Conservation (phyloP, 2,329 filamentous ascomycete genomes). For the Paraconiothyrium sp. region DNA sequence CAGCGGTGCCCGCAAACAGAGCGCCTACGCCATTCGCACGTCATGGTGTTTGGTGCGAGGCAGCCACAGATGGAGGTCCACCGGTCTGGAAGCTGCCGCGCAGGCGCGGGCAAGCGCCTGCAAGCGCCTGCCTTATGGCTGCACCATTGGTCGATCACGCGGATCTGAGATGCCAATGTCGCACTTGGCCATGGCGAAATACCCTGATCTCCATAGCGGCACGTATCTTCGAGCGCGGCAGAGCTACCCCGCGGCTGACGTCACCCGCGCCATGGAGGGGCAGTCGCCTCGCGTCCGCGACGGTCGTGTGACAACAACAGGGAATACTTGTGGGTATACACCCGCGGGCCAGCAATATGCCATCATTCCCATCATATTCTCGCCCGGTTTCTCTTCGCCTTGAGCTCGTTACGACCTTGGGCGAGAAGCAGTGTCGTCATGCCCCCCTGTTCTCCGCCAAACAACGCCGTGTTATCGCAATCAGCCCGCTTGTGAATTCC, state of each 20-base stretch:
- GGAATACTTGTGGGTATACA: not conserved
- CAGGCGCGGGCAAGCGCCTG: conserved; percentile 20
- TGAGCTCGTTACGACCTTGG: not conserved
- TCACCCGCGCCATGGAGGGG: not conserved
- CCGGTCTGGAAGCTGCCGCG: conserved; percentile 19
- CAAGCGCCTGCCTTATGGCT: conserved; percentile 6
- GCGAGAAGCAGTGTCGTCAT: not conserved
- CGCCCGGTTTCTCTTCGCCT: not conserved
- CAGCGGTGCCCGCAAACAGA: conserved; percentile 17
- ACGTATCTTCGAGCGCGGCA: not conserved
- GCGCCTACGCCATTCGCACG: conserved; percentile 32
- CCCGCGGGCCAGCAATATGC: not conserved
- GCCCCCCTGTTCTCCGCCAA: not conserved
- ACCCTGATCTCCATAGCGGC: not conserved
- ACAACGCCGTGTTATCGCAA: not conserved
- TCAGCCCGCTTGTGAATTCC: not conserved
- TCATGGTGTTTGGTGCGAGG: conserved; percentile 30
- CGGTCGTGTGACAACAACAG: not conserved
- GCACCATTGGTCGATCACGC: conserved; percentile 9
- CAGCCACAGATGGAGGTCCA: conserved; percentile 18
- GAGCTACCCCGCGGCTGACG: not conserved
- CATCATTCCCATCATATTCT: not conserved
- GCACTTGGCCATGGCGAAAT: not conserved
- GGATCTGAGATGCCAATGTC: conserved; percentile 1
- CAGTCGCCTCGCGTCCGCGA: not conserved